phyloP scores from a whole-genome alignment of 495 filamentous ascomycete species.

The Penicillium steckii region DNA sequence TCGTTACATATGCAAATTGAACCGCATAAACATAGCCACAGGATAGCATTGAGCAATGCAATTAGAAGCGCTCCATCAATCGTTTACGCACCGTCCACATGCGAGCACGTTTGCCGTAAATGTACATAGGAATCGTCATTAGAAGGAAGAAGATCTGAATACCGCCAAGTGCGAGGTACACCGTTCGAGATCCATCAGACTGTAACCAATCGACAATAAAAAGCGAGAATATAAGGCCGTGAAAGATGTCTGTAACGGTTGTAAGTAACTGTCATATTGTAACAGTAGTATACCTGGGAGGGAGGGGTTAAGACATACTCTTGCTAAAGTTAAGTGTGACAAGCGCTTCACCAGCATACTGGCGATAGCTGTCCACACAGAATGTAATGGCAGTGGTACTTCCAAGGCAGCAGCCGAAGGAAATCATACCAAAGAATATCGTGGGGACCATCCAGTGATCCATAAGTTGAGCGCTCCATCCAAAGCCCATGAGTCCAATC shows the following conservation, averaged over 20 bases:
- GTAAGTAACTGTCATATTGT: not conserved
- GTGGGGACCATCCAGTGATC: constrained; percentile 90
- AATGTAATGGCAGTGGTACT: constrained; percentile 96
- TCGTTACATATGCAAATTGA: not conserved
- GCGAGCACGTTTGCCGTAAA: constrained; percentile 88
- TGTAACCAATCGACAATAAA: constrained; percentile 89
- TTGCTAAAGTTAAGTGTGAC: constrained; percentile 95
- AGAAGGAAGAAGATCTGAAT: constrained; percentile 77
- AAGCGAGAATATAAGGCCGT: constrained; percentile 84
- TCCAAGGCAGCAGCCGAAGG: constrained; percentile 89
- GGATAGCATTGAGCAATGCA: not conserved
- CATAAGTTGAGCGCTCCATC: constrained; percentile 77
- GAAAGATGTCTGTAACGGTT: constrained; percentile 63
- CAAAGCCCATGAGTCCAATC: constrained; percentile 89
- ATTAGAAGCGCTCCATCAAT: constrained; percentile 82
- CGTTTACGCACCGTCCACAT: constrained; percentile 95
- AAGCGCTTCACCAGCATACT: constrained; percentile 92
- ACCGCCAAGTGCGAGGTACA: constrained; percentile 80
- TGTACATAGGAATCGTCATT: constrained; percentile 89
- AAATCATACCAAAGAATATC: constrained; percentile 87
- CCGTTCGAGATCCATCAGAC: constrained; percentile 68
- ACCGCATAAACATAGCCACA: not conserved
- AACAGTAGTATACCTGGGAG: not conserved
- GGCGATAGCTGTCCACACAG: constrained; percentile 87
- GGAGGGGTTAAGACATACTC: constrained; percentile 47